phyloP scores from a whole-genome alignment of 371 early-diverging fungal species.

The Actinomortierella wolfii region DNA sequence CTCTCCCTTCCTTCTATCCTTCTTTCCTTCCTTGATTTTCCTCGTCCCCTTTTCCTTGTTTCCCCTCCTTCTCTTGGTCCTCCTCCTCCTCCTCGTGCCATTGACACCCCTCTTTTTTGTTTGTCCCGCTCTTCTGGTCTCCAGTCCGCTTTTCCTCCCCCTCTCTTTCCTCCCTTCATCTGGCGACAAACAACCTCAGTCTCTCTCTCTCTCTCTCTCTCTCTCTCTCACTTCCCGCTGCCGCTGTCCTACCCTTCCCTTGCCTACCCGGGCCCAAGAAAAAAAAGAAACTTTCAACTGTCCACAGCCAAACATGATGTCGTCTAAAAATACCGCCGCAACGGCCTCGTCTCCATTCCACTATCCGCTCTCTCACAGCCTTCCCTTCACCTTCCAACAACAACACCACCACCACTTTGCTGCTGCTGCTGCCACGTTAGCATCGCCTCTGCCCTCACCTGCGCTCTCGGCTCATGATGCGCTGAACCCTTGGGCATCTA shows the following conservation, averaged over 20 bases:
- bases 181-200: conserved; percentile 1
- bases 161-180: conserved; percentile 5
- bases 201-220: conserved; percentile 1
- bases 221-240: conserved; percentile 5
- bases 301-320: too few relatives aligned
- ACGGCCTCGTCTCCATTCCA: too few relatives aligned
- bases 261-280: too few relatives aligned
- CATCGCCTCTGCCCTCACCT: conserved; percentile 44
- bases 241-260: not conserved
- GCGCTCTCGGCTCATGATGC: conserved; percentile 40
- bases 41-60: too few relatives aligned
- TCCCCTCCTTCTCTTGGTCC: too few relatives aligned
- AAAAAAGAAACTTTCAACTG: too few relatives aligned
- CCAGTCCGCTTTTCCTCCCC: conserved; percentile 3
- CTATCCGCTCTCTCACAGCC: too few relatives aligned
- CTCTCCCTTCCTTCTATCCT: too few relatives aligned
- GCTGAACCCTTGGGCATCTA: conserved; percentile 44
- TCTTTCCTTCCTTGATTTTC: too few relatives aligned
- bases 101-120: too few relatives aligned
- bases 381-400: conserved; percentile 2
- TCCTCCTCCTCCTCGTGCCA: too few relatives aligned
- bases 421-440: conserved; percentile 44
- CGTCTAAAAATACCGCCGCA: too few relatives aligned
- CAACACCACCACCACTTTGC: conserved; percentile 19
- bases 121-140: conserved; percentile 9